Evolutionary conservation across 345 rosid species (phyloP).

Genomic region (Cardamine occulta): DNA sequence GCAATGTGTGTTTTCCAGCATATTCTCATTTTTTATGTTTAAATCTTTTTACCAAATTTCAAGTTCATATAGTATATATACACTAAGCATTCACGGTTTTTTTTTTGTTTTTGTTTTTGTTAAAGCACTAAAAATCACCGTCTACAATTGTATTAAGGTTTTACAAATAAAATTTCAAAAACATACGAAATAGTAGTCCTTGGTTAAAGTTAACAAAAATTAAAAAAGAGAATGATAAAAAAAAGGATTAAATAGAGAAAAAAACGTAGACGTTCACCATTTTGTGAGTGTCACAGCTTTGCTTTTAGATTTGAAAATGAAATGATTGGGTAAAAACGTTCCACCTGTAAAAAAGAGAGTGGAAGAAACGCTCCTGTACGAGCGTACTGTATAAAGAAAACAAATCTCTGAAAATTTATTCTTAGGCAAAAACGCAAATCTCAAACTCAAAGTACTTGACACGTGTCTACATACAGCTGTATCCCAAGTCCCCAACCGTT

Average conservation of each 20-base stretch:
- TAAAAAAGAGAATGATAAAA: background rate
- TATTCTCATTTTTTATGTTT: constrained; percentile 6
- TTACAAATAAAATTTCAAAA: background rate
- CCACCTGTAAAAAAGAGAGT: constrained; percentile 48
- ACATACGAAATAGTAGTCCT: background rate
- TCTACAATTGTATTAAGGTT: background rate
- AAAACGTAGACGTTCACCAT: constrained; percentile 22
- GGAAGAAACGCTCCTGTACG: constrained; percentile 52
- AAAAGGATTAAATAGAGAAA: constrained; percentile 14
- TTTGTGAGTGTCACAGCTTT: constrained; percentile 26
- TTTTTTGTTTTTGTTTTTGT: too few relatives aligned
- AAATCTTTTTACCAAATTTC: background rate
- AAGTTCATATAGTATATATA: background rate
- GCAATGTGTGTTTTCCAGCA: background rate
- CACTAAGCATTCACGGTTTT: too few relatives aligned
- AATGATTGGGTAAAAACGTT: constrained; percentile 42
- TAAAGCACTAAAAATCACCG: too few relatives aligned
- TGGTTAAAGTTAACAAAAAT: background rate
- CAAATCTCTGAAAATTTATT: constrained; percentile 36
- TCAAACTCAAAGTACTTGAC: constrained; percentile 49
- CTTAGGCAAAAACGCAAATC: constrained; percentile 4
- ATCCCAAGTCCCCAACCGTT: constrained; percentile 74
- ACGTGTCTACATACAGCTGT: constrained; percentile 89
- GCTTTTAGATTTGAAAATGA: constrained; percentile 33
- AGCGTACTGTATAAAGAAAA: constrained; percentile 29